Percentiles rank a stretch among this genome's conserved stretches.
Conservation (phyloP, 176 grass and related monocot genomes). For the Bromus sterilis region DNA sequence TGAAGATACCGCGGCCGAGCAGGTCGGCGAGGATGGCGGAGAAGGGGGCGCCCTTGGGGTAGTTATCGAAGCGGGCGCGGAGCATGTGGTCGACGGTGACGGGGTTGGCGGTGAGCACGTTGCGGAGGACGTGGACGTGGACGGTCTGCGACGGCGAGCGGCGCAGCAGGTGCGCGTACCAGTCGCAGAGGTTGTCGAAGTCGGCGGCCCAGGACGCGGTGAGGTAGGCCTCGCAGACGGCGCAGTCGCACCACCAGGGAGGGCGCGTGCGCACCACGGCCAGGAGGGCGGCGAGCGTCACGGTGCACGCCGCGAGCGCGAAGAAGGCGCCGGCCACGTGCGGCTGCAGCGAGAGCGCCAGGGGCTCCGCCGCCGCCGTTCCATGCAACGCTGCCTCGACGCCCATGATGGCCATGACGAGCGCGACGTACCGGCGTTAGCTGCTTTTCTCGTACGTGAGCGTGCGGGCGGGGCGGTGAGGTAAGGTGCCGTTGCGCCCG, state of each 20-base stretch:
- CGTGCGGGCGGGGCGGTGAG: neutral
- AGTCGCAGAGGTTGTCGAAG: constrained; percentile 77
- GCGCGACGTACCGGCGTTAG: neutral
- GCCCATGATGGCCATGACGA: constrained; percentile 24
- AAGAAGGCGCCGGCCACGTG: constrained; percentile 44
- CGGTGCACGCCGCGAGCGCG: constrained; percentile 27
- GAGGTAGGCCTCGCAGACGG: constrained; percentile 64
- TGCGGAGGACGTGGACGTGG: constrained; percentile 69
- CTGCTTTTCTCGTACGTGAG: neutral
- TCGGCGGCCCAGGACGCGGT: constrained; percentile 63
- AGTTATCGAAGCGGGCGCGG: constrained; percentile 55
- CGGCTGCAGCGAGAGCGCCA: constrained; percentile 29
- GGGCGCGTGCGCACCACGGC: constrained; percentile 17
- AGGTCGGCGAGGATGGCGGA: constrained; percentile 76
- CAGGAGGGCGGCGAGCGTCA: constrained; percentile 39
- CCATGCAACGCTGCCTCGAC: constrained; percentile 16
- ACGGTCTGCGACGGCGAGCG: constrained; percentile 58
- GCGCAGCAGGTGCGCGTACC: constrained; percentile 84
- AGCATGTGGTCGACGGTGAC: constrained; percentile 78
- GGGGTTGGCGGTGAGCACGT: constrained; percentile 64
- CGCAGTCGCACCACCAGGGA: constrained; percentile 76
- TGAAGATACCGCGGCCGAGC: constrained; percentile 85
- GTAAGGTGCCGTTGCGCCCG: neutral
- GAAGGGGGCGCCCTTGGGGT: constrained; percentile 70
- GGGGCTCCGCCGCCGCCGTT: neutral